Conservation (phyloP, 805 yeast species). For the Candida yuanshanica region DNA sequence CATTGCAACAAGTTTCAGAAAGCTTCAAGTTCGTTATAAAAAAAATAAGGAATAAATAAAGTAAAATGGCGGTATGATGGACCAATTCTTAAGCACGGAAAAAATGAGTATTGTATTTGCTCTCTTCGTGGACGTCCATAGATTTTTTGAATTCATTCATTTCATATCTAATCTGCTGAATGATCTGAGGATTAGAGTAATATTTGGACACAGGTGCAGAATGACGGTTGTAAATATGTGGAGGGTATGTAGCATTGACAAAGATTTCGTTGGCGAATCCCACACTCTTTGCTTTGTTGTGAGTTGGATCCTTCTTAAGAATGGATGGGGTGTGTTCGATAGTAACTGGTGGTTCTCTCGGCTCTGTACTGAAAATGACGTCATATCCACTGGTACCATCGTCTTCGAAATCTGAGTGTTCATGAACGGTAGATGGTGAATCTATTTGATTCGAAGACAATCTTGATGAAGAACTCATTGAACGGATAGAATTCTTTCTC, state of each 20-base stretch:
- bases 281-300: constrained; percentile 25
- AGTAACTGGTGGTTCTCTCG: constrained; percentile 7
- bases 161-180: constrained; percentile 56
- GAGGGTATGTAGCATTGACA: constrained; percentile 48
- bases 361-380: constrained; percentile 12
- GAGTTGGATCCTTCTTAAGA: not conserved
- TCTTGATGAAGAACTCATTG: constrained; percentile 23
- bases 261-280: constrained; percentile 41
- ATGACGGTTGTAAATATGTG: constrained; percentile 49
- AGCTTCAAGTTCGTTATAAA: not conserved
- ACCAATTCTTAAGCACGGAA: constrained; percentile 36
- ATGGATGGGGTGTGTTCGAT: constrained; percentile 2
- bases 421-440: not conserved
- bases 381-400: constrained; percentile 7
- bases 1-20: not conserved
- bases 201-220: constrained; percentile 36
- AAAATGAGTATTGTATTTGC: constrained; percentile 59
- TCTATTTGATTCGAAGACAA: constrained; percentile 7
- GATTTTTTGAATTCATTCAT: constrained; percentile 60
- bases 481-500: constrained; percentile 29
- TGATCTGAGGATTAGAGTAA: constrained; percentile 41
- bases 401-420: not conserved
- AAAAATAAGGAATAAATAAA: not conserved
- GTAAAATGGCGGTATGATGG: not conserved
- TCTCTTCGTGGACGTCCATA: constrained; percentile 63